Conservation (phyloP, 2,329 filamentous ascomycete genomes). For the Trichoderma arundinaceum region DNA sequence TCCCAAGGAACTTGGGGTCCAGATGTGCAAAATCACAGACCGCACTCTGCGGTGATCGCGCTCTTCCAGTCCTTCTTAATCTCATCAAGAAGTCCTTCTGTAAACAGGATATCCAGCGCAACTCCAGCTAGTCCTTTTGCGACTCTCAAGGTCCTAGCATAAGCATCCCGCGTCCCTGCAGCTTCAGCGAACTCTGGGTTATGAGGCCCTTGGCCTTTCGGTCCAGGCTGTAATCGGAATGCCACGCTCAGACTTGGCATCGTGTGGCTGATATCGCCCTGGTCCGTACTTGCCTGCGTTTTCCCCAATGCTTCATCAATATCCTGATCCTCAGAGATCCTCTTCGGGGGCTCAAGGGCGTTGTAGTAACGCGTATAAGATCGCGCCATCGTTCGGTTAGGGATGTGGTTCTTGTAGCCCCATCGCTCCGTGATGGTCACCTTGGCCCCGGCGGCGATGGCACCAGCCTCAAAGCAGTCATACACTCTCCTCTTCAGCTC, state of each 20-base stretch:
- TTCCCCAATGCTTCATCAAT: constrained; percentile 49
- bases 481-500: constrained; percentile 50
- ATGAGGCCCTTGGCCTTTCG: constrained; percentile 50
- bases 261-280: constrained; percentile 63
- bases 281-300: constrained; percentile 63
- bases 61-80: constrained; percentile 42
- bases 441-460: constrained; percentile 52
- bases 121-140: constrained; percentile 56
- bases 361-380: constrained; percentile 55
- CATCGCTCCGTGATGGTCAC: constrained; percentile 48
- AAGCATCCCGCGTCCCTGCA: constrained; percentile 55
- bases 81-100: constrained; percentile 49
- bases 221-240: constrained; percentile 56
- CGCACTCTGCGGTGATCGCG: background rate
- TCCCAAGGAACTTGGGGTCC: background rate
- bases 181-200: constrained; percentile 59
- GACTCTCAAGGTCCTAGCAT: constrained; percentile 52
- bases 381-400: constrained; percentile 55
- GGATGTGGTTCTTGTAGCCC: constrained; percentile 61
- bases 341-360: constrained; percentile 42
- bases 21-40: background rate
- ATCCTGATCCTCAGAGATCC: constrained; percentile 46
- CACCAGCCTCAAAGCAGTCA: constrained; percentile 48
- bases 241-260: constrained; percentile 60
- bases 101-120: constrained; percentile 54